Conservation (phyloP, 148 eudicot genomes). For the Arctostaphylos glauca region DNA sequence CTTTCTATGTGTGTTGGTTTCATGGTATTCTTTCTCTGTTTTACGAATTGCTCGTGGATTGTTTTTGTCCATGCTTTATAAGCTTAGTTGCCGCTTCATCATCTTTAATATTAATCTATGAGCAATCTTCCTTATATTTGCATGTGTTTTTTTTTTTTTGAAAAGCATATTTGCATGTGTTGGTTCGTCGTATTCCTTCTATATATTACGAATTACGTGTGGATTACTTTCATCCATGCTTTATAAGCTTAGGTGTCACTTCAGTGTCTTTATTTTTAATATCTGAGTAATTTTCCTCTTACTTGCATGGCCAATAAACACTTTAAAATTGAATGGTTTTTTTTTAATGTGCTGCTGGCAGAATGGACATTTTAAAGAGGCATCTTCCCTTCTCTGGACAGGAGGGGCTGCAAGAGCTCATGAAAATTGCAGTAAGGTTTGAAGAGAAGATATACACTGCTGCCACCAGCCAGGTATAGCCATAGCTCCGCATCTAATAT, state of each 20-base stretch:
- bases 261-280: neutral
- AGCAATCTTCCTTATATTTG: no score
- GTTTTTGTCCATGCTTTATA: no score
- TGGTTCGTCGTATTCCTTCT: no score
- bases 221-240: neutral
- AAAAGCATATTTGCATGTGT: no score
- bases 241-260: neutral
- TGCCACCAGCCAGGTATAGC: slow-evolving; percentile 76
- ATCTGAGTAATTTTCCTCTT: neutral
- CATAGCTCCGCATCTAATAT: neutral
- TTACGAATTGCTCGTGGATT: no score
- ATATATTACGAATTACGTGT: neutral
- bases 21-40: no score
- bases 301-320: slow-evolving; percentile 1
- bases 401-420: slow-evolving; percentile 76
- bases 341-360: slow-evolving; percentile 14
- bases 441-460: slow-evolving; percentile 82
- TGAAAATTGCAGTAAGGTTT: slow-evolving; percentile 78
- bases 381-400: slow-evolving; percentile 78
- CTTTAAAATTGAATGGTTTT: neutral
- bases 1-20: no score
- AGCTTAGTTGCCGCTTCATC: no score
- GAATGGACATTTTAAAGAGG: slow-evolving; percentile 82
- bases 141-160: no score
- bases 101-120: no score